Base-by-base conservation (phyloP, 169 alveolate genomes). In the Plasmodium berghei region DNA sequence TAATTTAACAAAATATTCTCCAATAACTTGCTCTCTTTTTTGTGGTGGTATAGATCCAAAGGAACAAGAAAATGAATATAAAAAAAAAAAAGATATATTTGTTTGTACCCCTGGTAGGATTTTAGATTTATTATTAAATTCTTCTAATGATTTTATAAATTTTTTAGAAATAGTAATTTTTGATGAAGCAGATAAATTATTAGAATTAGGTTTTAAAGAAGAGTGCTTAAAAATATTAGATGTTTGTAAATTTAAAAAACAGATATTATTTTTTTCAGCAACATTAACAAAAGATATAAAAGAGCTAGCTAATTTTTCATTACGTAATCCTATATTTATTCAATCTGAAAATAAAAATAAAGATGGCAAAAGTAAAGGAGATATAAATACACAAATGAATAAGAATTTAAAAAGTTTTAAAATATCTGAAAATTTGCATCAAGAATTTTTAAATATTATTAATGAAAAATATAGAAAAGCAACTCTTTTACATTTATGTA, bases 61-160 rank as follows among this genome's bases (percentile, higher is more conserved):
- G 75, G 95, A 93, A 73, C 99, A 97, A 80, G 97, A 94, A 73
- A 77, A 89, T 58, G 97, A 97, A 64, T 92, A 98, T 71, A 93
- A 95, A 67, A 93, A 95, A 14, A 95, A 96, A 49, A 99, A 99
- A 52, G 99, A 99, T 93, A 92, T 97, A 12, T 96, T 98, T 45
- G 93, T 99, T 16, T 99, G 99, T 55, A 99, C 99, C 12, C 99
- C 99, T 9, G 99, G 99, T 14, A 95, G 99, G 77, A 94, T 98
- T 40, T 93, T 98, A 52, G 99, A 99, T 87, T 96, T 97, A 88
- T 87, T 98, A 69, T 87, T 94, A 85, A 97, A 96, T 92, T 95
- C 98, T 0, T 74, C 92, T 8, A 95, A 89, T 26, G 93, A 92
- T 54, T 83, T 77, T 74, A 59, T 96, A 87, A 98, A 96, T 66